Base-by-base conservation (phyloP, 2,329 filamentous ascomycete genomes). In the Calonectria ilicicola region DNA sequence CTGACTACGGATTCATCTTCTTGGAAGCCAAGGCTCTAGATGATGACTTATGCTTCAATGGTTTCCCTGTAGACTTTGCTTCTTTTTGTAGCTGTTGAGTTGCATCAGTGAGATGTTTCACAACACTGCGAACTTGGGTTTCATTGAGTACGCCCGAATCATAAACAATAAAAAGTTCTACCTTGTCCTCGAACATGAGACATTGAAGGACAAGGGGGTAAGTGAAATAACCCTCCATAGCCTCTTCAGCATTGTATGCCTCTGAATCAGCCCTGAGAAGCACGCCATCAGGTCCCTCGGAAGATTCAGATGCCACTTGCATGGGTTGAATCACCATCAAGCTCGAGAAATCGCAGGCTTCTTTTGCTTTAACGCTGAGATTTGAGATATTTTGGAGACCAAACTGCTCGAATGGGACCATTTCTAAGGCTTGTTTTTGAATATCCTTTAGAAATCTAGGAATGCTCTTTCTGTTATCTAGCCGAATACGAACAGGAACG, bases 401-500 rank as follows among this genome's bases (percentile, higher is more conserved):
- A 3, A 60, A 32, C 8, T 80, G 76, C 14, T 78, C 77, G 26
- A 70, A 77, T 0, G 72, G 64, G 12, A 78, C 74, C 66, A 75
- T 77, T 3, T 75, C 73, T 1, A 67, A 38, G 2, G 72, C 62
- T 29, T 77, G 67, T 2, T 69, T n/a, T 23, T 79, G 78, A 1
- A 79, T 26, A 0, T 56, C 26, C 0, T 67, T 19, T 0, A 80
- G 58, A 35, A 72, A 69, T 1, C 77, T 63, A 0, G 53, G 19
- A 0, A 78, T 35, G 29, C 49, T 56, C 74, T 1, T 32, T 60
- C 23, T 70, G 15, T 5, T 63, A 87, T 81, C 77, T 14, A 86
- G 63, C 9, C 73, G 78, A 4, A 87, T 78, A 4, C 85, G 83
- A 8, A 87, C 73, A 0, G 86, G 85, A 3, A 87, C 80, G 0